These are phyloP conservation scores for Aquanectria penicillioides DNA, from an alignment of 2,329 filamentous ascomycete species.

Conservation along the genomic window DNA sequence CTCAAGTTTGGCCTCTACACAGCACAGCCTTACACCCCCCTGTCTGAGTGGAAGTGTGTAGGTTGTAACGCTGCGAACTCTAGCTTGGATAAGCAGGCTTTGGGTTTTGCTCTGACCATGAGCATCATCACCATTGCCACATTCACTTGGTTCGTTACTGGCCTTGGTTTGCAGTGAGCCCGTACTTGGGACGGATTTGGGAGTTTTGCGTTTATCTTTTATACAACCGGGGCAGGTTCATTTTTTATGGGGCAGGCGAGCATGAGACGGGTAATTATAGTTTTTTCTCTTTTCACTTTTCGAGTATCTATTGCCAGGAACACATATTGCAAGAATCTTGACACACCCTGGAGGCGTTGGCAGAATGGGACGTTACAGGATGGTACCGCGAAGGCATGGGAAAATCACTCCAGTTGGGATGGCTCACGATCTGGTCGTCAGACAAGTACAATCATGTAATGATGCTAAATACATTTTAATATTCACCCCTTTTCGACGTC, in stretches of 20 bases:
- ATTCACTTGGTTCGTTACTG: slow-evolving; percentile 73
- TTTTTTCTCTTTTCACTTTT: slow-evolving; percentile 18
- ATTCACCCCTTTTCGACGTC: slow-evolving; percentile 21
- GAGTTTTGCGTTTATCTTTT: slow-evolving; percentile 26
- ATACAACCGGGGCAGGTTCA: slow-evolving; percentile 9
- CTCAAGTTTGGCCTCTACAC: slow-evolving; percentile 70
- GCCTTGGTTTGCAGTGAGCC: slow-evolving; percentile 52
- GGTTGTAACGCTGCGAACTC: slow-evolving; percentile 66
- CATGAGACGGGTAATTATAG: slow-evolving; percentile 34
- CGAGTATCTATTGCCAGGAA: slow-evolving; percentile 23
- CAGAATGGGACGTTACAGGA: slow-evolving; percentile 25
- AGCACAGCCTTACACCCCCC: slow-evolving; percentile 60
- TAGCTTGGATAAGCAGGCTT: slow-evolving; percentile 56
- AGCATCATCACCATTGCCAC: slow-evolving; percentile 65
- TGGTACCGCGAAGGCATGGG: slow-evolving; percentile 23
- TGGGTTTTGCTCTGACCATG: slow-evolving; percentile 64
- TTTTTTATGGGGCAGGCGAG: slow-evolving; percentile 30
- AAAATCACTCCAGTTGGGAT: slow-evolving; percentile 25
- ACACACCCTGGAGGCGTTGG: slow-evolving; percentile 33
- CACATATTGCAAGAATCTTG: slow-evolving; percentile 23
- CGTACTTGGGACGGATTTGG: slow-evolving; percentile 14
- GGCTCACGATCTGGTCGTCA: slow-evolving; percentile 36
- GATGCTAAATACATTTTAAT: slow-evolving; percentile 41
- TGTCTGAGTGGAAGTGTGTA: slow-evolving; percentile 63
- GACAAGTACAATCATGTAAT: slow-evolving; percentile 34